A percentile compares a stretch with the other conserved stretches of the same genome.
phyloP scores from a whole-genome alignment of 257 asterid species.

The Jacaranda copaia region DNA sequence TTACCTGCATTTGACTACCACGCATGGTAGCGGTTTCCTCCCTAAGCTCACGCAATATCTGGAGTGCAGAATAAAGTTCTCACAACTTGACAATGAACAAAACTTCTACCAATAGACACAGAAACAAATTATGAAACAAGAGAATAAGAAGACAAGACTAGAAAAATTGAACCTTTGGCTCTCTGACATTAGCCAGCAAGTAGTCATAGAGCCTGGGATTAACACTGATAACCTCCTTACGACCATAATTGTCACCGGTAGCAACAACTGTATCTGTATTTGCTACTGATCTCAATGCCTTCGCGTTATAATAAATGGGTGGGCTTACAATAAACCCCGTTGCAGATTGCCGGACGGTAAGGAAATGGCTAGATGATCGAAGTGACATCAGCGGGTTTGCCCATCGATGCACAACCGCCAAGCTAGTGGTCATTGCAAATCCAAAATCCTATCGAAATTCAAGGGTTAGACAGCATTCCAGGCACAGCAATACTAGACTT shows the following conservation, averaged over 20 bases:
- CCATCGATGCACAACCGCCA: constrained; percentile 41
- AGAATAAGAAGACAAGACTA: not conserved
- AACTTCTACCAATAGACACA: constrained; percentile 15
- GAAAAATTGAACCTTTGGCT: constrained; percentile 64
- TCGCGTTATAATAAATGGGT: constrained; percentile 20
- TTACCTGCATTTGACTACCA: constrained; percentile 95
- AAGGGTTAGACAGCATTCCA: constrained; percentile 35
- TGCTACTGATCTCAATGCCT: constrained; percentile 50
- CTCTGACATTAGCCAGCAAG: constrained; percentile 81
- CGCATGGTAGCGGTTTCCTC: constrained; percentile 88
- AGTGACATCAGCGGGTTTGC: constrained; percentile 32
- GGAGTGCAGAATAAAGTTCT: constrained; percentile 32
- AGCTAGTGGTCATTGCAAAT: constrained; percentile 39
- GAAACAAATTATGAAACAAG: not conserved
- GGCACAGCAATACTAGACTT: not conserved
- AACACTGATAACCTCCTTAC: constrained; percentile 79
- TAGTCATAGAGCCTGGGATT: constrained; percentile 77
- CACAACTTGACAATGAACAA: constrained; percentile 20
- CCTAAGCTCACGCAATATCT: constrained; percentile 86
- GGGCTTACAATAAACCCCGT: constrained; percentile 25
- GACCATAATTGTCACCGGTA: constrained; percentile 64
- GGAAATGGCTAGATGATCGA: constrained; percentile 22
- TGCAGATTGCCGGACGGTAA: constrained; percentile 32
- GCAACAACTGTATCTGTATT: constrained; percentile 52
- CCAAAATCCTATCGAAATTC: constrained; percentile 39